Conservation (phyloP, 2,329 filamentous ascomycete species). For the Exserohilum turcica region DNA sequence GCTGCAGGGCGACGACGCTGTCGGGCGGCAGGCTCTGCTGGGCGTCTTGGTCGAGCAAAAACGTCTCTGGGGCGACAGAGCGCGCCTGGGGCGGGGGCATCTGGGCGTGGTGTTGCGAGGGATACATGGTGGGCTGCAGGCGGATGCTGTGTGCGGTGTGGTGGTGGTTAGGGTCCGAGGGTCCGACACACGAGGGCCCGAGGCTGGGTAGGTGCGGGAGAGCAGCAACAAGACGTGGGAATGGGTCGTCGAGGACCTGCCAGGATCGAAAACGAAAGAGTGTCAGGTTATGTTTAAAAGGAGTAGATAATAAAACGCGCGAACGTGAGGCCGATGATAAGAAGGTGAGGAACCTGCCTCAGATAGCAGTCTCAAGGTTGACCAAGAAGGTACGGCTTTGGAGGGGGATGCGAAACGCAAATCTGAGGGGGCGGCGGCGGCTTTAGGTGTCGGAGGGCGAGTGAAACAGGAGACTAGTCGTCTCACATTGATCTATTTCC, state of each 20-base stretch:
- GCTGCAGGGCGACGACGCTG: slow-evolving; percentile 94
- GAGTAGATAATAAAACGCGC: slow-evolving; percentile 43
- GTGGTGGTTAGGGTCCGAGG: slow-evolving; percentile 33
- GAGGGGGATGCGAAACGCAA: slow-evolving; percentile 45
- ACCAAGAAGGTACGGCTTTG: slow-evolving; percentile 42
- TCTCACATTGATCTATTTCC: slow-evolving; percentile 47
- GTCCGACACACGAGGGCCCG: slow-evolving; percentile 35
- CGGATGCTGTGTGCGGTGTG: slow-evolving; percentile 35
- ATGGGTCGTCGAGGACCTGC: slow-evolving; percentile 45
- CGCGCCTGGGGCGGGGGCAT: slow-evolving; percentile 82
- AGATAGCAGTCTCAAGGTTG: slow-evolving; percentile 43
- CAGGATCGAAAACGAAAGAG: slow-evolving; percentile 44
- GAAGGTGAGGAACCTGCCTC: slow-evolving; percentile 43
- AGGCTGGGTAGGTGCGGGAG: slow-evolving; percentile 12
- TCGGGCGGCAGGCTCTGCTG: slow-evolving; percentile 96
- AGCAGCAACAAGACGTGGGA: slow-evolving; percentile 40
- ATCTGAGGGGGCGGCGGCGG: slow-evolving; percentile 46
- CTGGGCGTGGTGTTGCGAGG: slow-evolving; percentile 65
- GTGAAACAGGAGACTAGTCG: slow-evolving; percentile 49
- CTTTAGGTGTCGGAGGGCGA: slow-evolving; percentile 49
- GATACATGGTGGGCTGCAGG: slow-evolving; percentile 55
- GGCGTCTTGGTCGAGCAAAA: slow-evolving; percentile 96
- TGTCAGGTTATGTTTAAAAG: slow-evolving; percentile 45
- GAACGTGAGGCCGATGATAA: slow-evolving; percentile 21
- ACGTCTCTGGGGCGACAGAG: slow-evolving; percentile 86